Evolutionary conservation across 2,329 filamentous ascomycete species (phyloP).

Genomic region (Incumbomyces lentus): DNA sequence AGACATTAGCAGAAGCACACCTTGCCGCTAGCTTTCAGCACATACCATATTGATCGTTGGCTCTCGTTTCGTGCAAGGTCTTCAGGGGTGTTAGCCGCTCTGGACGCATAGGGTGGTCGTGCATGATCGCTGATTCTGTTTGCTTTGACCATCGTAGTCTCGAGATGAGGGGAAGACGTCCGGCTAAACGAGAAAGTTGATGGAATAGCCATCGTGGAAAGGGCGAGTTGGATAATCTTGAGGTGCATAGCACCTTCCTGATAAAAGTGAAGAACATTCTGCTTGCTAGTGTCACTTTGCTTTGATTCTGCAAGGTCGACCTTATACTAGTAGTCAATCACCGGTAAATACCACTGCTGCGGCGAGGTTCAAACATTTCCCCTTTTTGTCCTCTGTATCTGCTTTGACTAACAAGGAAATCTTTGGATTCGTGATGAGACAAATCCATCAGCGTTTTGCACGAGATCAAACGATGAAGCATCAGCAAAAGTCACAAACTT

Average conservation of each 20-base stretch:
- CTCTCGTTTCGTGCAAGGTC: slow-evolving; percentile 34
- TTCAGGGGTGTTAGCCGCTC: slow-evolving; percentile 28
- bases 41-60: slow-evolving; percentile 33
- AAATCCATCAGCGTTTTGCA: background rate
- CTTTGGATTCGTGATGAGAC: background rate
- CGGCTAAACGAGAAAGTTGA: background rate
- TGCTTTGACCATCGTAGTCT: background rate
- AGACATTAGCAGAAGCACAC: background rate
- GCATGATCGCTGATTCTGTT: background rate
- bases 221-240: background rate
- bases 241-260: slow-evolving; percentile 4
- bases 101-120: slow-evolving; percentile 3
- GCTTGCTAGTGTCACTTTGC: background rate
- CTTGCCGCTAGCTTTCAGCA: background rate
- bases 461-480: too few relatives aligned
- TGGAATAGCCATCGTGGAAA: background rate
- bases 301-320: background rate
- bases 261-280: slow-evolving; percentile 1
- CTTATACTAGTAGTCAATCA: background rate
- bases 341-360: too few relatives aligned
- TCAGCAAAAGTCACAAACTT: too few relatives aligned
- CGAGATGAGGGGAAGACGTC: background rate
- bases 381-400: background rate
- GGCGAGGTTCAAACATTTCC: background rate
- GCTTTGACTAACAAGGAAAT: background rate